Conservation (phyloP, 345 rosid species). For the Brassica rapa region DNA sequence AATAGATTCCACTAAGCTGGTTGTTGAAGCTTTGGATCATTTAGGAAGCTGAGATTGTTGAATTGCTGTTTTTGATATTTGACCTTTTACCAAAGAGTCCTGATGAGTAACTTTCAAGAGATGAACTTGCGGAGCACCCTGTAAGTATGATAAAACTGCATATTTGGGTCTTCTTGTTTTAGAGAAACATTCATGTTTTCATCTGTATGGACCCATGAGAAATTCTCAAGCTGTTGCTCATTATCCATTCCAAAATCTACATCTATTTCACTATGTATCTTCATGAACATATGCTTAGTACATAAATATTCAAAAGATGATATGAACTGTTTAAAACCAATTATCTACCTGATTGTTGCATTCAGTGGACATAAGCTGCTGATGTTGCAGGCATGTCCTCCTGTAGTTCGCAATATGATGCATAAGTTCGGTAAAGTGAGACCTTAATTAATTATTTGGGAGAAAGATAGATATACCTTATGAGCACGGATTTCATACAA, state of each 20-base stretch:
- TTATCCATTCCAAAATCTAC: conserved; percentile 51
- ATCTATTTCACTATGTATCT: conserved; percentile 50
- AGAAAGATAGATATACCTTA: conserved; percentile 46
- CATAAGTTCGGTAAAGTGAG: conserved; percentile 15
- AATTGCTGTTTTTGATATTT: conserved; percentile 46
- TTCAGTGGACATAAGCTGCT: conserved; percentile 47
- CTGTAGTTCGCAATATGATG: background rate
- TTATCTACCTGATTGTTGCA: conserved; percentile 51
- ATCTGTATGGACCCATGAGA: conserved; percentile 52
- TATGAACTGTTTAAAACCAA: background rate
- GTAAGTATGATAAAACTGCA: conserved; percentile 41
- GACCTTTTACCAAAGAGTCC: conserved; percentile 59
- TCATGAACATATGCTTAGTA: background rate
- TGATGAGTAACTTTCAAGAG: conserved; percentile 58
- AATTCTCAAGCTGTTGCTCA: conserved; percentile 58
- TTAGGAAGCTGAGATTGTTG: conserved; percentile 50
- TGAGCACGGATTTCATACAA: conserved; percentile 49
- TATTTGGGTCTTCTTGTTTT: conserved; percentile 47
- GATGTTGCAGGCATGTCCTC: conserved; percentile 22
- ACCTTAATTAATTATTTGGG: background rate
- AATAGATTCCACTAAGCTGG: conserved; percentile 55
- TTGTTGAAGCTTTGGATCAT: conserved; percentile 53
- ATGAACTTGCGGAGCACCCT: conserved; percentile 67
- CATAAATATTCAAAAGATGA: background rate
- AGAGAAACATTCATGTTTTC: conserved; percentile 45